These are phyloP conservation scores for Hemisphaericaspora xylofermentans DNA, from an alignment of 1,139 yeast genomes.

Conservation along the genomic window DNA sequence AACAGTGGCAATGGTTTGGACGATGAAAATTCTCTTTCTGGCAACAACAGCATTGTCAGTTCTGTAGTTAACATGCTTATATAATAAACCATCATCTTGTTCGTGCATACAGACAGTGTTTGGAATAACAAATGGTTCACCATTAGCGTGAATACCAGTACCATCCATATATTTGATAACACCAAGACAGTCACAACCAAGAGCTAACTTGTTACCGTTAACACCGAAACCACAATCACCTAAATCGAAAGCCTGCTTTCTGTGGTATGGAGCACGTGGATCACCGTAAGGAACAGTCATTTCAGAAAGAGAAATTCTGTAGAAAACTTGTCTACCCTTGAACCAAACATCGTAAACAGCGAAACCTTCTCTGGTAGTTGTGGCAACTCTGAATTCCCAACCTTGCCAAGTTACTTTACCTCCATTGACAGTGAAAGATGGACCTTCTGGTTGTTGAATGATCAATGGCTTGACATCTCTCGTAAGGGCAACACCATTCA, in stretches of 20 bases:
- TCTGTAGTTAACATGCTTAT: slow-evolving; percentile 85
- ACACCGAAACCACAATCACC: slow-evolving; percentile 91
- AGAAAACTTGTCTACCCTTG: slow-evolving; percentile 79
- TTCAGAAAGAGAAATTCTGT: slow-evolving; percentile 77
- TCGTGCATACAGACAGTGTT: slow-evolving; percentile 88
- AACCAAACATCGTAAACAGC: slow-evolving; percentile 74
- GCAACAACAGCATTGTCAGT: slow-evolving; percentile 72
- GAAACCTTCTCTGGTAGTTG: slow-evolving; percentile 81
- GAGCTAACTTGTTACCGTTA: slow-evolving; percentile 67
- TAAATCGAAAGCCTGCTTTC: slow-evolving; percentile 90
- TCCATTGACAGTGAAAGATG: slow-evolving; percentile 68
- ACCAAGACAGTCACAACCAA: slow-evolving; percentile 91
- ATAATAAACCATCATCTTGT: slow-evolving; percentile 73
- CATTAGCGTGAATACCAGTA: slow-evolving; percentile 56
- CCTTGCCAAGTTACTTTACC: slow-evolving; percentile 80
- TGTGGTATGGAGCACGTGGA: slow-evolving; percentile 85
- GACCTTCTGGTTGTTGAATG: slow-evolving; percentile 82
- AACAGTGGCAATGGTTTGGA: slow-evolving; percentile 86
- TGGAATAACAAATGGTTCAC: slow-evolving; percentile 65
- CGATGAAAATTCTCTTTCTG: slow-evolving; percentile 80
- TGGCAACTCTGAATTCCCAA: slow-evolving; percentile 79
- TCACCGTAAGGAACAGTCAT: slow-evolving; percentile 95
- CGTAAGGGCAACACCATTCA: slow-evolving; percentile 53
- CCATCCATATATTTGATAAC: slow-evolving; percentile 80
- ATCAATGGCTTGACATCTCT: slow-evolving; percentile 76